Evolutionary conservation across 495 filamentous ascomycete genomes (phyloP).

Genomic region (Talaromyces adpressus): DNA sequence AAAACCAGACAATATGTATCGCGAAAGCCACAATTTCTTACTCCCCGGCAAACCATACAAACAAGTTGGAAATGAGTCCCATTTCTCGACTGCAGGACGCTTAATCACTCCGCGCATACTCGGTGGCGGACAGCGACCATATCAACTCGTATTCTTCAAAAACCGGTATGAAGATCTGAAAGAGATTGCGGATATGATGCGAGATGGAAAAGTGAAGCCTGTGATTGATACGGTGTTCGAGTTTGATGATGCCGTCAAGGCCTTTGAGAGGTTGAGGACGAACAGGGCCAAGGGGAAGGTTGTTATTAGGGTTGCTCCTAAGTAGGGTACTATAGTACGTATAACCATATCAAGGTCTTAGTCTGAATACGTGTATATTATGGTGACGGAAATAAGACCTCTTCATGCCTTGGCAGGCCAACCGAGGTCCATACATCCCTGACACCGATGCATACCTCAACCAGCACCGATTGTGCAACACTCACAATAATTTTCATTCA

Average conservation of each 20-base stretch:
- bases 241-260: conserved; percentile 55
- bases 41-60: conserved; percentile 46
- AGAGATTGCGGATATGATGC: conserved; percentile 52
- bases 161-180: conserved; percentile 38
- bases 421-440: background rate
- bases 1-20: conserved; percentile 42
- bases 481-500: background rate
- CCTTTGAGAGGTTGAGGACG: conserved; percentile 56
- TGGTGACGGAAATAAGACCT: background rate
- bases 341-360: background rate
- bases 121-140: conserved; percentile 58
- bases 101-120: conserved; percentile 47
- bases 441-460: background rate
- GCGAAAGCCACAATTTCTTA: conserved; percentile 47
- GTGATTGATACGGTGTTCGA: conserved; percentile 54
- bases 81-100: conserved; percentile 18
- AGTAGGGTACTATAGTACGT: background rate
- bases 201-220: conserved; percentile 53
- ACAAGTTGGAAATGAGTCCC: conserved; percentile 44
- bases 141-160: conserved; percentile 33
- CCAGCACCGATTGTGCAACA: background rate
- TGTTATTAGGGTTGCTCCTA: conserved; percentile 46
- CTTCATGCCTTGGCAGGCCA: background rate
- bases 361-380: background rate
- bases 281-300: conserved; percentile 63